phyloP scores from a whole-genome alignment of 2,329 filamentous ascomycete genomes.

The Fusarium temperatum region DNA sequence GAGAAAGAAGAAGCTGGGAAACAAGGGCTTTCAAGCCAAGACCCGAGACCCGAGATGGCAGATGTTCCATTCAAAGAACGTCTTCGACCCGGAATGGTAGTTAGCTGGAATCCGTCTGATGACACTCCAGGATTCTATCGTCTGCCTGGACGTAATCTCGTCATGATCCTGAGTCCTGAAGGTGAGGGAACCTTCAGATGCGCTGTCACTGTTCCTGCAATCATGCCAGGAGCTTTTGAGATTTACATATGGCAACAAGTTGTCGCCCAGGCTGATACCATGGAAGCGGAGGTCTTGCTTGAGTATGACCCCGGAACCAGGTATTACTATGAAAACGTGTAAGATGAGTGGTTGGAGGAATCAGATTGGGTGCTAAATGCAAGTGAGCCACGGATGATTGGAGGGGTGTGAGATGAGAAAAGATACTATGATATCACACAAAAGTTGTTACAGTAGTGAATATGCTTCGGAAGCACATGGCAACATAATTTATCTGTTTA shows the following conservation, averaged over 20 bases:
- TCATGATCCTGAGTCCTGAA: constrained; percentile 46
- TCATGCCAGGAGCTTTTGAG: constrained; percentile 50
- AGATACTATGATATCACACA: not conserved
- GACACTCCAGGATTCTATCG: constrained; percentile 22
- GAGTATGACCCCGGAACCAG: constrained; percentile 56
- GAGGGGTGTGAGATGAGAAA: not conserved
- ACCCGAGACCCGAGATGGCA: constrained; percentile 37
- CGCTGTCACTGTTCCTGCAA: constrained; percentile 47
- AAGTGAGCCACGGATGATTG: not conserved
- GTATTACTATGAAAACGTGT: constrained; percentile 51
- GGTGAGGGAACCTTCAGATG: constrained; percentile 47
- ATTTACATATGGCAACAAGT: constrained; percentile 52
- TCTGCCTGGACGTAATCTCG: constrained; percentile 40
- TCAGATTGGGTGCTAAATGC: no score
- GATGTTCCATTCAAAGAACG: constrained; percentile 50
- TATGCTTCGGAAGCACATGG: not conserved
- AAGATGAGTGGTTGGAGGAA: not conserved
- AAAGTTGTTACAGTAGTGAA: not conserved
- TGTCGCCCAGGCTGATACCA: constrained; percentile 45
- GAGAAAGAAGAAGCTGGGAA: not conserved
- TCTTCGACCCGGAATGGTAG: constrained; percentile 54
- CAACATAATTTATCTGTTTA: not conserved
- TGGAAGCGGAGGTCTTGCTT: constrained; percentile 53
- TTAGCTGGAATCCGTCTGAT: constrained; percentile 44
- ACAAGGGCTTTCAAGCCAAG: constrained; percentile 41